Evolutionary conservation across 164 flowering plant species (phyloP).

Genomic region (Vitis labrusca): DNA sequence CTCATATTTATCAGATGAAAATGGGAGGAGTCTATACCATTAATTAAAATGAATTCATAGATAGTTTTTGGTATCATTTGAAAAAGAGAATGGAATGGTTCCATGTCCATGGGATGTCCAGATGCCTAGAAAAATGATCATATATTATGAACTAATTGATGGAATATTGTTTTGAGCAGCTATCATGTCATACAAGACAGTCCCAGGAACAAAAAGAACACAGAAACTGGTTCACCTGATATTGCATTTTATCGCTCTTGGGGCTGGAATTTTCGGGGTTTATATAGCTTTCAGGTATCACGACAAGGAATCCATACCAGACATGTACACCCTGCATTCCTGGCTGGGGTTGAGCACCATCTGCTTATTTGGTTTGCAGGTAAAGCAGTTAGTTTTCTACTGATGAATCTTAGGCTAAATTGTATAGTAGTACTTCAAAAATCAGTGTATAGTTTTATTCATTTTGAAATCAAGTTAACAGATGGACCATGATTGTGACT

Average conservation of each 20-base stretch:
- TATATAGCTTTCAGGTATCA: conserved; percentile 62
- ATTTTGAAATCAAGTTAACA: too few species aligned
- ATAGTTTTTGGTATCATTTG: too few species aligned
- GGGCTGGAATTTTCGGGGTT: conserved; percentile 55
- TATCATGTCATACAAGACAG: conserved; percentile 58
- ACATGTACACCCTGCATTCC: conserved; percentile 60
- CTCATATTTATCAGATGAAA: too few species aligned
- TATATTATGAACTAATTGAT: too few species aligned
- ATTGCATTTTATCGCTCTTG: conserved; percentile 49
- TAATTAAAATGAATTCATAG: too few species aligned
- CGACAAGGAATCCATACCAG: conserved; percentile 21
- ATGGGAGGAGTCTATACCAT: too few species aligned
- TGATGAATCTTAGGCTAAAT: background rate
- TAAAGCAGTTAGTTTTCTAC: conserved; percentile 9
- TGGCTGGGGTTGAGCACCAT: conserved; percentile 79
- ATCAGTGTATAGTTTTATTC: too few species aligned
- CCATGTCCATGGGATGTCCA: too few species aligned
- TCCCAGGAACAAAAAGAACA: conserved; percentile 32
- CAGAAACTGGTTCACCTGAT: conserved; percentile 41
- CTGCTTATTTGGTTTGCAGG: conserved; percentile 62
- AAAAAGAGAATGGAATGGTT: too few species aligned
- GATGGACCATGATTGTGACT: too few species aligned
- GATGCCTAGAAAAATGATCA: too few species aligned
- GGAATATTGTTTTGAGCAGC: conserved; percentile 31
- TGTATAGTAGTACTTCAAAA: background rate